Evolutionary conservation across 2,329 filamentous ascomycete species (phyloP).

Genomic region (Sordariomycetes sp.): DNA sequence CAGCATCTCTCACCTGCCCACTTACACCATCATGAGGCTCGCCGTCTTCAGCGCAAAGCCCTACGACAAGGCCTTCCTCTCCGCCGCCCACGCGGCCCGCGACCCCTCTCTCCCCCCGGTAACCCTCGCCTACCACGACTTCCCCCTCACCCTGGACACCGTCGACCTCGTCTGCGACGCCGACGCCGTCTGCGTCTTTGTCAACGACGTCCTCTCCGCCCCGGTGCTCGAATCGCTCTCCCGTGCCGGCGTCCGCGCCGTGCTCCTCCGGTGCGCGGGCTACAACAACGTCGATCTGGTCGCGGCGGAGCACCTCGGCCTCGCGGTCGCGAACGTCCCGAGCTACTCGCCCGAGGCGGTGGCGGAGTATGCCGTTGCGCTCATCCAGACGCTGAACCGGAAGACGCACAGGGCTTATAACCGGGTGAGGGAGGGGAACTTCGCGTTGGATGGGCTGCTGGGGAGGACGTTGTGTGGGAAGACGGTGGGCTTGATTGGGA

Average conservation of each 20-base stretch:
- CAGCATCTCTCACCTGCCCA: not conserved
- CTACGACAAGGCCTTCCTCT: slow-evolving; percentile 45
- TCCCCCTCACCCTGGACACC: slow-evolving; percentile 41
- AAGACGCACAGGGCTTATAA: slow-evolving; percentile 56
- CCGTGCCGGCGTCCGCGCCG: slow-evolving; percentile 34
- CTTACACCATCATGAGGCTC: slow-evolving; percentile 30
- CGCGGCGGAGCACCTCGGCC: slow-evolving; percentile 35
- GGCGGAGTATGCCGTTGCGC: slow-evolving; percentile 55
- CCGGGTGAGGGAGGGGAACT: slow-evolving; percentile 56
- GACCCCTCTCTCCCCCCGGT: slow-evolving; percentile 20
- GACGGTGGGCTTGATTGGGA: slow-evolving; percentile 53
- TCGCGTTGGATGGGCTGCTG: slow-evolving; percentile 49
- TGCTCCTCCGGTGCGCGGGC: slow-evolving; percentile 55
- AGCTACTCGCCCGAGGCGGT: slow-evolving; percentile 58
- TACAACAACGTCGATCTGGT: slow-evolving; percentile 54
- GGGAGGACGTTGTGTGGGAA: slow-evolving; percentile 49
- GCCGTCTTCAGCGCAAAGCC: slow-evolving; percentile 52
- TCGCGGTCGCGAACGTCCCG: slow-evolving; percentile 54
- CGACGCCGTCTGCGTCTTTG: slow-evolving; percentile 52
- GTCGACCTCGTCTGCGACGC: slow-evolving; percentile 36
- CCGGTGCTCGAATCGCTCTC: slow-evolving; percentile 37
- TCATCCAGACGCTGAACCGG: slow-evolving; percentile 54
- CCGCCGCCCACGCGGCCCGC: slow-evolving; percentile 22
- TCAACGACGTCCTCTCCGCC: slow-evolving; percentile 46
- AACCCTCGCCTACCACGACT: slow-evolving; percentile 43